A percentile compares a stretch with the other conserved stretches of the same genome.
Conservation (phyloP, 495 filamentous ascomycete species). For the Neurospora pannonica region DNA sequence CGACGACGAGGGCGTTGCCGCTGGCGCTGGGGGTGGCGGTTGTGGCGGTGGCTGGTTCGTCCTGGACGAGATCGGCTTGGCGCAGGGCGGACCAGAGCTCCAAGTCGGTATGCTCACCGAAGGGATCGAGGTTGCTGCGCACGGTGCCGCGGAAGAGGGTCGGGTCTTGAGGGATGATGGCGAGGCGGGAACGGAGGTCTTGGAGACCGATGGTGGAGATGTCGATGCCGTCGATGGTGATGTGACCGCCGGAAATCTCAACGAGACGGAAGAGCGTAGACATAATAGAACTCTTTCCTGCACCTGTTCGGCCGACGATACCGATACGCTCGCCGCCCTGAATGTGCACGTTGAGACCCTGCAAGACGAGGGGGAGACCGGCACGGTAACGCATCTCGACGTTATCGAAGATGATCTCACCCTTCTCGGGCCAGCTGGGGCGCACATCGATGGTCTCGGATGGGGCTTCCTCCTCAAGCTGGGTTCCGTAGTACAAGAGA, state of each 20-base stretch:
- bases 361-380: slow-evolving; percentile 74
- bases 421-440: slow-evolving; percentile 69
- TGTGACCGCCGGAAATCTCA: slow-evolving; percentile 72
- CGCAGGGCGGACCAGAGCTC: slow-evolving; percentile 82
- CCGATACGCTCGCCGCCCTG: slow-evolving; percentile 82
- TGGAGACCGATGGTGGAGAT: slow-evolving; percentile 77
- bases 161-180: slow-evolving; percentile 95
- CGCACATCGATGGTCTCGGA: slow-evolving; percentile 60
- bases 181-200: slow-evolving; percentile 76
- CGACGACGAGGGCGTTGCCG: background rate
- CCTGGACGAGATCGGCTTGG: slow-evolving; percentile 64
- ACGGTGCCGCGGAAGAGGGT: slow-evolving; percentile 91
- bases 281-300: slow-evolving; percentile 94
- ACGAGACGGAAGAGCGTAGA: slow-evolving; percentile 83
- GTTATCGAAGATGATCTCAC: slow-evolving; percentile 74
- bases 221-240: slow-evolving; percentile 84
- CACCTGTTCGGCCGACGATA: slow-evolving; percentile 87
- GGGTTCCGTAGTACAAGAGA: slow-evolving; percentile 80
- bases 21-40: slow-evolving; percentile 8
- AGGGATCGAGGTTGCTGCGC: slow-evolving; percentile 85
- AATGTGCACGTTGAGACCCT: slow-evolving; percentile 68
- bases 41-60: slow-evolving; percentile 25
- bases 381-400: slow-evolving; percentile 87
- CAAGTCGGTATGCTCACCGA: slow-evolving; percentile 76
- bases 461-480: slow-evolving; percentile 82